These are phyloP conservation scores for Aspergillus luchuensis DNA, from an alignment of 2,329 filamentous ascomycete species.

Conservation along the genomic window DNA sequence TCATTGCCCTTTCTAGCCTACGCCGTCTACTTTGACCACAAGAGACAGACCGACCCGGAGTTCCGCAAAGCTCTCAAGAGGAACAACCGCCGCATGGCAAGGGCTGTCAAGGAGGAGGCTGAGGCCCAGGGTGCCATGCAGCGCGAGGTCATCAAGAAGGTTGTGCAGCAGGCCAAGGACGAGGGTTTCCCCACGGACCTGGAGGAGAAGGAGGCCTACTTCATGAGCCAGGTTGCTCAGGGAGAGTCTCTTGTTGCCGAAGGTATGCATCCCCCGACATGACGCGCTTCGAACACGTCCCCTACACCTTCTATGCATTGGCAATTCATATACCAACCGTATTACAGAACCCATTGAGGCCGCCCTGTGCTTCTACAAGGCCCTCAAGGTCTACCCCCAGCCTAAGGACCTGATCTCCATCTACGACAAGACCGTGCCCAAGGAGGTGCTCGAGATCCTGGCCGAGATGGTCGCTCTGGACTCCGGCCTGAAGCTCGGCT, in stretches of 20 bases:
- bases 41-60: conserved; percentile 63
- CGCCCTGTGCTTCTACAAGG: conserved; percentile 95
- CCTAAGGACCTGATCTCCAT: conserved; percentile 91
- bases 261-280: conserved; percentile 59
- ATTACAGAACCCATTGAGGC: conserved; percentile 66
- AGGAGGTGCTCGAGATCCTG: conserved; percentile 94
- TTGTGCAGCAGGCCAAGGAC: conserved; percentile 78
- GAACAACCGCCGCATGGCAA: conserved; percentile 51
- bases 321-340: conserved; percentile 25
- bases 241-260: conserved; percentile 83
- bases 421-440: conserved; percentile 97
- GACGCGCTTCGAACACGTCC: conserved; percentile 3
- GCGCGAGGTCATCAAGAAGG: conserved; percentile 69
- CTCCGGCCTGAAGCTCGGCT: conserved; percentile 66
- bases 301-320: neutral
- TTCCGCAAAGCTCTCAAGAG: conserved; percentile 62
- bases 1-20: conserved; percentile 50
- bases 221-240: conserved; percentile 90
- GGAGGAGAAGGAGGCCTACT: conserved; percentile 93
- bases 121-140: conserved; percentile 50
- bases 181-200: conserved; percentile 89
- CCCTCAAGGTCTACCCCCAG: conserved; percentile 95
- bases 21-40: conserved; percentile 68
- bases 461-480: conserved; percentile 98
- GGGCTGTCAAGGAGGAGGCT: conserved; percentile 51